A percentile compares a stretch with the other conserved stretches of the same genome.
Evolutionary conservation across 331 rosid genomes (phyloP).

Genomic region (Malus hybrid): DNA sequence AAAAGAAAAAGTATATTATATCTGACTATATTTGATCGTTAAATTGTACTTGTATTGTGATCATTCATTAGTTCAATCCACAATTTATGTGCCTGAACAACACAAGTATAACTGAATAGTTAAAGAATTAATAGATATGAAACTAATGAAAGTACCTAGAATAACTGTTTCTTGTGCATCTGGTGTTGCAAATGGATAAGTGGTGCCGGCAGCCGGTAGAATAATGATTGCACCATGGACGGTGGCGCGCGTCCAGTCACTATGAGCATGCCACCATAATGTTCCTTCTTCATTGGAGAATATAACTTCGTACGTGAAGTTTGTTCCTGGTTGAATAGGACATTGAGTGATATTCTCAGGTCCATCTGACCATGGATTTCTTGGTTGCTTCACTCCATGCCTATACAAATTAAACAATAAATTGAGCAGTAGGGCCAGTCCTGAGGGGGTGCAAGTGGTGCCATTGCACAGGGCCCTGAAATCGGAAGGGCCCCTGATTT

Average conservation of each 20-base stretch:
- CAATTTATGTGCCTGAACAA: too few species aligned
- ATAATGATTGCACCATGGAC: slow-evolving; percentile 39
- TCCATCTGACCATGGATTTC: slow-evolving; percentile 55
- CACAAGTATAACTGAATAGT: neutral
- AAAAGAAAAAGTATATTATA: too few species aligned
- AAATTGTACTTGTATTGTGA: neutral
- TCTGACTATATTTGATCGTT: too few species aligned
- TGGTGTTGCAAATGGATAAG: slow-evolving; percentile 27
- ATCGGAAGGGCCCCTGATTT: too few species aligned
- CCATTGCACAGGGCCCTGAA: too few species aligned
- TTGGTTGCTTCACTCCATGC: slow-evolving; percentile 42
- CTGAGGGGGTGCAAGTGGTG: too few species aligned
- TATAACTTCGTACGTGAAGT: slow-evolving; percentile 26
- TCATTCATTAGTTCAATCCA: too few species aligned
- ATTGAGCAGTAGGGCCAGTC: neutral
- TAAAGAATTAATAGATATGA: neutral
- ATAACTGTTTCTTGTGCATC: slow-evolving; percentile 18
- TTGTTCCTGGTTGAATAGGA: slow-evolving; percentile 32
- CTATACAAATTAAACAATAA: neutral
- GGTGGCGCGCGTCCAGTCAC: slow-evolving; percentile 45
- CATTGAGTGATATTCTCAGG: slow-evolving; percentile 51
- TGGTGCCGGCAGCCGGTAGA: slow-evolving; percentile 8
- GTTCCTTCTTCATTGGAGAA: slow-evolving; percentile 46
- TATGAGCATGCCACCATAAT: slow-evolving; percentile 53
- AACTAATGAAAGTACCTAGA: slow-evolving; percentile 9